Evolutionary conservation across 164 flowering plant species (phyloP).

Genomic region (Aristolochia californica): DNA sequence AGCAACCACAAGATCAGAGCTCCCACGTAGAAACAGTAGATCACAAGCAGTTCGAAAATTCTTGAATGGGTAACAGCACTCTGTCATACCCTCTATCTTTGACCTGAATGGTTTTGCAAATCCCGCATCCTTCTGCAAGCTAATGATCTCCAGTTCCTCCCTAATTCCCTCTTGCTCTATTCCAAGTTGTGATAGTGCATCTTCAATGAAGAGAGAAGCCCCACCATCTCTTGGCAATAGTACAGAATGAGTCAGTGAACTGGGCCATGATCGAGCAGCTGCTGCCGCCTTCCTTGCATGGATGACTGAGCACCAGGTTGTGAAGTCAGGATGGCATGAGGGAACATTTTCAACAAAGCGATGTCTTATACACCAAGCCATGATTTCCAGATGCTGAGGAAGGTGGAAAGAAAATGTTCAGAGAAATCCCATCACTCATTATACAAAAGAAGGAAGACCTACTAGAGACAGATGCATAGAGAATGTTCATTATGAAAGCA

Average conservation of each 20-base stretch:
- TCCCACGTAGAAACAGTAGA: slow-evolving; percentile 70
- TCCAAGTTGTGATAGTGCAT: slow-evolving; percentile 77
- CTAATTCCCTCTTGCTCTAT: slow-evolving; percentile 30
- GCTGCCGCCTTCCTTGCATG: slow-evolving; percentile 75
- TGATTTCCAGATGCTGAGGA: slow-evolving; percentile 85
- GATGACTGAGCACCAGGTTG: slow-evolving; percentile 50
- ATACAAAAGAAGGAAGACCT: slow-evolving; percentile 1
- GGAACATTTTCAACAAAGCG: slow-evolving; percentile 59
- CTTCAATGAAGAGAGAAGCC: slow-evolving; percentile 83
- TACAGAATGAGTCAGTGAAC: slow-evolving; percentile 25
- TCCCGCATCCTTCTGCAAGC: slow-evolving; percentile 42
- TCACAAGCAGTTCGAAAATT: slow-evolving; percentile 72
- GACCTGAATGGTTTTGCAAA: slow-evolving; percentile 27
- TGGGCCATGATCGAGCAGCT: slow-evolving; percentile 70
- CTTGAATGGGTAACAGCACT: slow-evolving; percentile 75
- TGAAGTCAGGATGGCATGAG: slow-evolving; percentile 33
- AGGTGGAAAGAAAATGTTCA: background rate
- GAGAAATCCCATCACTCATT: background rate
- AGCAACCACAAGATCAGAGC: slow-evolving; percentile 81
- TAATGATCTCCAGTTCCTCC: slow-evolving; percentile 34
- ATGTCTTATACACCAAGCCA: slow-evolving; percentile 79
- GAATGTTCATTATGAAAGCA: background rate
- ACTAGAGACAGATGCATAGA: background rate
- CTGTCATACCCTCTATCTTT: slow-evolving; percentile 45
- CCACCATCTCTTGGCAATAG: slow-evolving; percentile 33